Evolutionary conservation across 2,329 filamentous ascomycete genomes (phyloP).

Genomic region (Paracamarosporium sp.): DNA sequence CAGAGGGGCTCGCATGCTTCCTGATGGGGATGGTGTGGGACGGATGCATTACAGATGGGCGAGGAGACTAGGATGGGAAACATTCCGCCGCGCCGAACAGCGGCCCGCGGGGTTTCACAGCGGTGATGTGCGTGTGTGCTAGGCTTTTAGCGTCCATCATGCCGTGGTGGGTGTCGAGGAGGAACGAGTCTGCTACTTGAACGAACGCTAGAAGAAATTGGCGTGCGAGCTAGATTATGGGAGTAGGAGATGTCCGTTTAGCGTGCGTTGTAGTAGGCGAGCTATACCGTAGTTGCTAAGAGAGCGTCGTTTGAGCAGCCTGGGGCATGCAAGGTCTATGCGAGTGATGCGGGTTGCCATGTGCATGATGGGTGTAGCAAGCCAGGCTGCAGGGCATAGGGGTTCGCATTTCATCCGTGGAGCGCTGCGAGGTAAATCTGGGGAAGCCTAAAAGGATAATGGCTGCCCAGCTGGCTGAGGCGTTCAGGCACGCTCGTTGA

Average conservation of each 20-base stretch:
- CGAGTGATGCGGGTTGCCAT: background rate
- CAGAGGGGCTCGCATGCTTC: background rate
- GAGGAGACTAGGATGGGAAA: background rate
- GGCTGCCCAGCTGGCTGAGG: slow-evolving; percentile 15
- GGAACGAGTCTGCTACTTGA: background rate
- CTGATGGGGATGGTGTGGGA: background rate
- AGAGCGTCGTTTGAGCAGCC: background rate
- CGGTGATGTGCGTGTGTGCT: background rate
- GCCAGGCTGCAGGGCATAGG: slow-evolving; percentile 1
- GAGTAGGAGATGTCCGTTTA: background rate
- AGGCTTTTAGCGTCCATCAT: background rate
- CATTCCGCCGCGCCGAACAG: background rate
- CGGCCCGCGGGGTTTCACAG: background rate
- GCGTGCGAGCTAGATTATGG: background rate
- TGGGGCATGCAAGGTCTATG: background rate
- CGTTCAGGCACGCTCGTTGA: slow-evolving; percentile 5
- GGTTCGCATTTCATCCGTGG: background rate
- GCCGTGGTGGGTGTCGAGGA: background rate
- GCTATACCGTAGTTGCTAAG: background rate
- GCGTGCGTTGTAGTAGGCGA: background rate
- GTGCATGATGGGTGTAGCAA: slow-evolving; percentile 2
- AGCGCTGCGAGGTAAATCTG: slow-evolving; percentile 11
- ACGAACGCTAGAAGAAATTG: background rate
- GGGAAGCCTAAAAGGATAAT: slow-evolving; percentile 29
- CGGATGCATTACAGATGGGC: background rate